A percentile compares a stretch with the other conserved stretches of the same genome.
Conservation (phyloP, 164 flowering plant species). For the Berberis vulgaris region DNA sequence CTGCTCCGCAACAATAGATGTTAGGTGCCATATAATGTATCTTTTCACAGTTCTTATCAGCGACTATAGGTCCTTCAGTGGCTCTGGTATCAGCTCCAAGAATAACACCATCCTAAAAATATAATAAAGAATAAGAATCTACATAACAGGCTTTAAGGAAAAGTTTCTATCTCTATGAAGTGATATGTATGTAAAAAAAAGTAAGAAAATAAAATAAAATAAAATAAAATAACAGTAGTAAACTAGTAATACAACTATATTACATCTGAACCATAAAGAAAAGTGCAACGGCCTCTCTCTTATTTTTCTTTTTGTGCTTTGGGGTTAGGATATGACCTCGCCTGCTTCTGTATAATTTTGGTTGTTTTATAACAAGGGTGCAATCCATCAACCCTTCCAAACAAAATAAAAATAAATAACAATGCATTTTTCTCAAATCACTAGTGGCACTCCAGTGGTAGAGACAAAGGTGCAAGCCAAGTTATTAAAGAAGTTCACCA, state of each 20-base stretch:
- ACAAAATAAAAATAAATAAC: too few relatives aligned
- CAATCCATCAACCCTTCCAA: too few relatives aligned
- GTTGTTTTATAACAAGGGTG: too few relatives aligned
- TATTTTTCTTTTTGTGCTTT: too few relatives aligned
- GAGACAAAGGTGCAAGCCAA: neutral
- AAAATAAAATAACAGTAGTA: too few relatives aligned
- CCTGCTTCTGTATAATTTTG: too few relatives aligned
- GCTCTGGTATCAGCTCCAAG: constrained; percentile 98
- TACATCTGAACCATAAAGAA: too few relatives aligned
- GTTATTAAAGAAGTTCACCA: neutral
- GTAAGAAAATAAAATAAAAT: too few relatives aligned
- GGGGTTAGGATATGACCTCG: too few relatives aligned
- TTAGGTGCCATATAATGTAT: constrained; percentile 98
- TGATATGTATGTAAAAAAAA: too few relatives aligned
- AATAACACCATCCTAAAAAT: constrained; percentile 82
- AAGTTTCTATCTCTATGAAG: neutral
- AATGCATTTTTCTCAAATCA: neutral
- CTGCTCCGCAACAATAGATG: constrained; percentile 93
- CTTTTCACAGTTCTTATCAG: constrained; percentile 91
- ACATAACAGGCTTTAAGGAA: neutral
- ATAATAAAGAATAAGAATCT: neutral
- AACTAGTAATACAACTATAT: too few relatives aligned
- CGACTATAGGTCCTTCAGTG: constrained; percentile 88
- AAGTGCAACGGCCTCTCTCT: too few relatives aligned
- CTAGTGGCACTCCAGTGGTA: neutral